phyloP scores from a whole-genome alignment of 2,329 filamentous ascomycete species.

The Colletotrichum truncatum region DNA sequence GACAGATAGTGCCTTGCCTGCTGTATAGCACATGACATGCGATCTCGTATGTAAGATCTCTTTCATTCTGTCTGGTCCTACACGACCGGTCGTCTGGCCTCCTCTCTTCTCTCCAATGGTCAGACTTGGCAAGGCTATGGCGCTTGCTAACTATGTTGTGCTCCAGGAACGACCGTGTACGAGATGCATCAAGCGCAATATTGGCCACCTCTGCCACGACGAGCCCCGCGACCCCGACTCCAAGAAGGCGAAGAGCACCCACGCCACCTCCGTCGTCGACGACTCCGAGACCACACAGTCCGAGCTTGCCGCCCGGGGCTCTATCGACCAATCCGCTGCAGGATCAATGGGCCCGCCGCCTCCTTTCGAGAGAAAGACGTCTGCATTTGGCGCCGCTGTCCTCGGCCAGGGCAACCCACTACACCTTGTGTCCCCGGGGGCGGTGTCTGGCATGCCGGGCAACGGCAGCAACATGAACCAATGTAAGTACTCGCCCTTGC shows the following conservation, averaged over 20 bases:
- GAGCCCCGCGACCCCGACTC: slow-evolving; percentile 86
- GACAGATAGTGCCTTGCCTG: slow-evolving; percentile 51
- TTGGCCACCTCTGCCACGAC: slow-evolving; percentile 97
- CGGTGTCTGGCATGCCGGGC: slow-evolving; percentile 69
- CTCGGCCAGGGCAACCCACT: slow-evolving; percentile 63
- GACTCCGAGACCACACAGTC: slow-evolving; percentile 65
- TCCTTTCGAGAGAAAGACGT: slow-evolving; percentile 45
- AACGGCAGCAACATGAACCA: slow-evolving; percentile 71
- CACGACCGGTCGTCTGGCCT: not conserved
- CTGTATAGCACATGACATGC: slow-evolving; percentile 86
- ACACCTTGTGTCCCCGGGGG: slow-evolving; percentile 77
- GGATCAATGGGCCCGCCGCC: slow-evolving; percentile 65
- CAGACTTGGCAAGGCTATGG: slow-evolving; percentile 8
- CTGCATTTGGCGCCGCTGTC: slow-evolving; percentile 34
- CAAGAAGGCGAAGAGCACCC: slow-evolving; percentile 80
- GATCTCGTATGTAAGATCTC: slow-evolving; percentile 75
- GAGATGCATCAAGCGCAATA: slow-evolving; percentile 97
- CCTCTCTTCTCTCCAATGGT: not conserved
- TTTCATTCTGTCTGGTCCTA: slow-evolving; percentile 9
- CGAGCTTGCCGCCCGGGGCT: slow-evolving; percentile 57
- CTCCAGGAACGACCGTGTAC: slow-evolving; percentile 92
- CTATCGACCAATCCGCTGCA: slow-evolving; percentile 59
- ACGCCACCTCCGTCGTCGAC: slow-evolving; percentile 65
- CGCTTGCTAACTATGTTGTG: slow-evolving; percentile 41
- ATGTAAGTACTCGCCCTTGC: slow-evolving; percentile 66